These are phyloP conservation scores for Solanum microdontum DNA, from an alignment of 257 asterid genomes.

Conservation along the genomic window DNA sequence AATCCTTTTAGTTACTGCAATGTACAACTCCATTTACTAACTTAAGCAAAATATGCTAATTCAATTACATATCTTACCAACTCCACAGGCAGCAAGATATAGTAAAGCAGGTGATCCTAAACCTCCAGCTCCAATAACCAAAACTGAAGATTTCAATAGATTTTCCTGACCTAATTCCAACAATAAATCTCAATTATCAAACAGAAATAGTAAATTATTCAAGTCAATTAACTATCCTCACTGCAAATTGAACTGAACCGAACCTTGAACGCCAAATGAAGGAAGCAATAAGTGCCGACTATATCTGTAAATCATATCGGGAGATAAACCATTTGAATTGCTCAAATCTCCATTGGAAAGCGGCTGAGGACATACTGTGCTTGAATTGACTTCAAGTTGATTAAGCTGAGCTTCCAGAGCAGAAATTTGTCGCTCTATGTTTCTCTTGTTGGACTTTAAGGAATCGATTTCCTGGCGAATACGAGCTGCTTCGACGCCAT, in stretches of 20 bases:
- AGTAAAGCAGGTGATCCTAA: slow-evolving; percentile 89
- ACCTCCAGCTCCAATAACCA: slow-evolving; percentile 98
- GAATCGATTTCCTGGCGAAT: slow-evolving; percentile 46
- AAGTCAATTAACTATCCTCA: neutral
- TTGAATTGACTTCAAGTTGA: slow-evolving; percentile 10
- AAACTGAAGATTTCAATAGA: slow-evolving; percentile 63
- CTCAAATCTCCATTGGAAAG: neutral
- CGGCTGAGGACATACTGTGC: neutral
- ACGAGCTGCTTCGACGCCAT: slow-evolving; percentile 27
- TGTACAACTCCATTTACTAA: neutral
- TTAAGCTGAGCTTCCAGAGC: slow-evolving; percentile 52
- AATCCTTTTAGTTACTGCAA: neutral
- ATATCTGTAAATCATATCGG: slow-evolving; percentile 72
- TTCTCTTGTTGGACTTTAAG: slow-evolving; percentile 25
- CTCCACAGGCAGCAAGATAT: slow-evolving; percentile 86
- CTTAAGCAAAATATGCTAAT: neutral
- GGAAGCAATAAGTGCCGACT: slow-evolving; percentile 94
- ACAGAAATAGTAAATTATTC: neutral
- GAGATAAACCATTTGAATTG: slow-evolving; percentile 30
- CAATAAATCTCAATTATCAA: neutral
- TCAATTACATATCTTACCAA: slow-evolving; percentile 17
- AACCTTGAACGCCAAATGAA: slow-evolving; percentile 59
- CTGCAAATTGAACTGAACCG: neutral
- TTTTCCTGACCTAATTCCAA: slow-evolving; percentile 55
- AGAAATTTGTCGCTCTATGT: slow-evolving; percentile 47